Evolutionary conservation across 306 rosid genomes (phyloP), one percentile per base, ranked within the genome.

Genomic region (Glycine tomentella): DNA sequence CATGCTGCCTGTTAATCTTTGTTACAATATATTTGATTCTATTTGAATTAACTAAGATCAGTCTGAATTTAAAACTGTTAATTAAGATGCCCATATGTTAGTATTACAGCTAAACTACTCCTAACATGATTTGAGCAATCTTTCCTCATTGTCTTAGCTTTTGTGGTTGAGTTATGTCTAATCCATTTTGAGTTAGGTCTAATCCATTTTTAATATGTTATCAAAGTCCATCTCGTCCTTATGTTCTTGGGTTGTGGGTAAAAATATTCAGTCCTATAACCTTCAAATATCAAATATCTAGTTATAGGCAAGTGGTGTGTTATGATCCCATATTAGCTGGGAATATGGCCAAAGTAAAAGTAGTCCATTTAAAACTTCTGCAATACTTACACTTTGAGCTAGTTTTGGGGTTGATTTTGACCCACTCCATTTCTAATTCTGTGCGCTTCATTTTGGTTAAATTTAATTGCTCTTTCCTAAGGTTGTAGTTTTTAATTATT

Each of bases 21-120:
- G 61, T 36, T 69, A 11, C 56, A 6, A 3, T 45, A 62, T 76
- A 71, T 76, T 70, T 85, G 83, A 38, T 85, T 55, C 55, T 63
- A 48, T 82, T 61, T 69, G 62, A 72, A 58, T 31, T 74, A 31
- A 69, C 63, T 84, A n/a, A 66, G 40, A 36, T 48, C 65, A 42
- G 36, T 80, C 46, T 52, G 58, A 44, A 42, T 40, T 38, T 15
- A 42, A 42, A 69, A 2, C 9, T 46, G 56, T 46, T 45, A 4
- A 8, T 20, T 69, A 69, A 10, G 56, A 17, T 69, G 8, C 9
- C 8, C n/a, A n/a, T 66, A 7, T 44, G 51, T 8, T 65, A 40
- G 72, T 34, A 67, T 8, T 15, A 16, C 17, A 15, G 12, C 16
- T 9, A 16, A 17, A 45, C 15, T 68, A 68, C 15, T 68, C 55